phyloP scores from a whole-genome alignment of 1,284 basidiomycete species.

The Porogramme epimiltina region DNA sequence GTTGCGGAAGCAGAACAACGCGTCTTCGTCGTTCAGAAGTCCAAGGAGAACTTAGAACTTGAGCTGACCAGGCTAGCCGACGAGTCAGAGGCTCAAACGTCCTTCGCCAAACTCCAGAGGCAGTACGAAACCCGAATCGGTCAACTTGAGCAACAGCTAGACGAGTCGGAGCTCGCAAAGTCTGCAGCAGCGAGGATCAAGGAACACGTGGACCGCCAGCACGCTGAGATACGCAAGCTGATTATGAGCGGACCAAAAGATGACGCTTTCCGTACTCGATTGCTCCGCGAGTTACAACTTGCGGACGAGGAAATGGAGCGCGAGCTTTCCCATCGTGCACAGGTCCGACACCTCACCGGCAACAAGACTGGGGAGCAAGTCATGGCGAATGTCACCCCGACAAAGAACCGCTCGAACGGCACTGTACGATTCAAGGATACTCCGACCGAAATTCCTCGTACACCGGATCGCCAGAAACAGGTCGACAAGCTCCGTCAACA shows the following conservation, averaged over 20 bases:
- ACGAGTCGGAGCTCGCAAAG: slow-evolving; percentile 54
- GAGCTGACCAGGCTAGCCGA: slow-evolving; percentile 72
- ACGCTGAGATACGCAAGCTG: slow-evolving; percentile 68
- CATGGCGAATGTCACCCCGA: slow-evolving; percentile 45
- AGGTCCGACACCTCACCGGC: slow-evolving; percentile 17
- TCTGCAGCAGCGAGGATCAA: slow-evolving; percentile 57
- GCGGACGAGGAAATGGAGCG: slow-evolving; percentile 65
- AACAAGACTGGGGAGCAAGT: slow-evolving; percentile 31
- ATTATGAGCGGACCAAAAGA: slow-evolving; percentile 63
- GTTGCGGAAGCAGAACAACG: slow-evolving; percentile 55
- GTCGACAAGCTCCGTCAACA: slow-evolving; percentile 62
- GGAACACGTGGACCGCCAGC: slow-evolving; percentile 67
- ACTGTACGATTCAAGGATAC: slow-evolving; percentile 38
- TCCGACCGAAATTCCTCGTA: slow-evolving; percentile 39
- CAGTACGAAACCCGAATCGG: slow-evolving; percentile 69
- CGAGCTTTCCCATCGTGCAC: slow-evolving; percentile 46
- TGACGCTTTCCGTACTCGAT: slow-evolving; percentile 60
- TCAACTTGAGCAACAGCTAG: slow-evolving; percentile 66
- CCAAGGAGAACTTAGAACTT: slow-evolving; percentile 68
- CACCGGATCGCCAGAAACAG: slow-evolving; percentile 48
- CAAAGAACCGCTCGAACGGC: slow-evolving; percentile 44
- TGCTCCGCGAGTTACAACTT: slow-evolving; percentile 70
- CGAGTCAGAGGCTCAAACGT: slow-evolving; percentile 55
- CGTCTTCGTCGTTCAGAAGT: slow-evolving; percentile 51
- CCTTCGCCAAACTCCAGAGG: slow-evolving; percentile 60